Evolutionary conservation across 2,329 filamentous ascomycete genomes (phyloP), one percentile per base, ranked within the genome.

Genomic region (Lecanicillium sp.): DNA sequence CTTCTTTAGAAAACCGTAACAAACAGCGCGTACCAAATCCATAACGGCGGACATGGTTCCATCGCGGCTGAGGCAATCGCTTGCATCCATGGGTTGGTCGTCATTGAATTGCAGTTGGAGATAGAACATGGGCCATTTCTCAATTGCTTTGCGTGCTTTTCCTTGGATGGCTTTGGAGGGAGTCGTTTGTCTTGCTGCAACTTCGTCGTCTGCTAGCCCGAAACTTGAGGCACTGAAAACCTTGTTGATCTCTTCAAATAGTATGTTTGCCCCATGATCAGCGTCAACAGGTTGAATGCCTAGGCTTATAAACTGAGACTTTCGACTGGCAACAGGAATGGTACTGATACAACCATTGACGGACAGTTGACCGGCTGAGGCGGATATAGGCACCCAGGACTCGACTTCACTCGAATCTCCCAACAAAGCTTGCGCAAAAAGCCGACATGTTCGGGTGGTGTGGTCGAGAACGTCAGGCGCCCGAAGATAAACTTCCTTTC

Each of bases 71-170:
- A 39, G 3, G 3, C 22, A 6, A 15, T 36, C 29, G 62, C 66
- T 1, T 65, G 56, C 19, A n/a, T 66, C 59, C 3, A 58, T 19
- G n/a, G 60, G 57, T 2, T 51, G 44, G 10, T 41, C 40, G 33
- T 33, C 39, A 17, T 39, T 41, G 29, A 72, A 51, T 3, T 68
- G 62, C 27, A 95, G 74, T 19, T 77, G 77, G n/a, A 97, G 62
- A 49, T 81, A 84, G 51, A 95, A 97, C 80, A 90, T 90, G 0
- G 90, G 88, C 79, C 87, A 92, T 36, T 78, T 74, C 51, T 96
- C 87, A 9, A 89, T 65, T 0, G 79, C 71, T 54, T 86, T 90
- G 31, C 68, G 71, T 11, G 61, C 59, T 51, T 68, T 77, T 20
- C 17, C 13, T 19, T 5, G 8, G 7, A 27, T 13, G 17, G n/a